Conservation (phyloP, 2,329 filamentous ascomycete species). For the Bisporella sp. region DNA sequence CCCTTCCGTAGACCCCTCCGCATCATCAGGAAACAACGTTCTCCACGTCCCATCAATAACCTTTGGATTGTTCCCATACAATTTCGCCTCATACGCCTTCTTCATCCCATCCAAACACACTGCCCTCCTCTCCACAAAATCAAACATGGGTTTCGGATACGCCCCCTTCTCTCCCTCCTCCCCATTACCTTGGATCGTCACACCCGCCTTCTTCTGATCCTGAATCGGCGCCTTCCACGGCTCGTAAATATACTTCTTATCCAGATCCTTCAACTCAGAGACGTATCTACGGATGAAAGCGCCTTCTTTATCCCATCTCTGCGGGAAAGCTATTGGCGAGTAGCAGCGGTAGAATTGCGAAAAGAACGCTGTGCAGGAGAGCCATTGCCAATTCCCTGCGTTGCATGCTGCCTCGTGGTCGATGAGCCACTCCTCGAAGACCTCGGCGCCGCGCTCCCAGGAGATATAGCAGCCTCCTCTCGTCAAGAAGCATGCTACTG, state of each 20-base stretch:
- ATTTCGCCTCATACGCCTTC: slow-evolving; percentile 55
- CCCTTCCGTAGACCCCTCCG: slow-evolving; percentile 20
- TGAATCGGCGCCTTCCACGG: slow-evolving; percentile 65
- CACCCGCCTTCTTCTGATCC: slow-evolving; percentile 63
- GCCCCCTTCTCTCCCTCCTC: slow-evolving; percentile 36
- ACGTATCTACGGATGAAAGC: slow-evolving; percentile 57
- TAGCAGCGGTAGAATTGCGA: slow-evolving; percentile 66
- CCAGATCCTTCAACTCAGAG: slow-evolving; percentile 55
- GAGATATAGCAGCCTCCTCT: slow-evolving; percentile 70
- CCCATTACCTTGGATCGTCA: slow-evolving; percentile 51
- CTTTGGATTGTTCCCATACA: slow-evolving; percentile 56
- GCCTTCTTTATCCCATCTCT: slow-evolving; percentile 69
- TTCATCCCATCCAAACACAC: slow-evolving; percentile 64
- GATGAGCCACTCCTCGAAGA: slow-evolving; percentile 69
- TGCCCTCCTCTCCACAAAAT: slow-evolving; percentile 56
- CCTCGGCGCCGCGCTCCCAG: slow-evolving; percentile 73
- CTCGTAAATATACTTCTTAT: slow-evolving; percentile 70
- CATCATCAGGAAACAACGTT: slow-evolving; percentile 35
- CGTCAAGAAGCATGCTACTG: slow-evolving; percentile 77
- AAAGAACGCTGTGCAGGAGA: slow-evolving; percentile 70
- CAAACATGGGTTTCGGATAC: slow-evolving; percentile 74
- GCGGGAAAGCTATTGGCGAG: slow-evolving; percentile 62
- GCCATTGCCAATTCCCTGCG: slow-evolving; percentile 72
- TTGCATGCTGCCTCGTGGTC: slow-evolving; percentile 73
- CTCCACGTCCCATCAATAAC: slow-evolving; percentile 55